Evolutionary conservation across 1,284 basidiomycete species (phyloP).

Genomic region (Ustilago nuda): DNA sequence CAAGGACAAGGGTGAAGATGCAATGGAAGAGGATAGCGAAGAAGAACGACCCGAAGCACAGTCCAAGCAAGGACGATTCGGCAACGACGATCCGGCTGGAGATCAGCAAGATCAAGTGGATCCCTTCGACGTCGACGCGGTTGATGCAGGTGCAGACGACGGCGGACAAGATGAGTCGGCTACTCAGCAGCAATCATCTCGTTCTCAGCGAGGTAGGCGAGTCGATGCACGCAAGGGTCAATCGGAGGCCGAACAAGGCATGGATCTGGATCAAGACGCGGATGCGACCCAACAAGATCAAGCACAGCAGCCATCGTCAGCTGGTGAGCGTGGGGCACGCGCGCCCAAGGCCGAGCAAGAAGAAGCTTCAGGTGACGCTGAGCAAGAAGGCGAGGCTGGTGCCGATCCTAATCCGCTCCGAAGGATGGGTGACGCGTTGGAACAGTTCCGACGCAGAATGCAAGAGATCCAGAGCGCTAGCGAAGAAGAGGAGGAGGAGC

Average conservation of each 20-base stretch:
- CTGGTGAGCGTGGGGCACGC: conserved; percentile 23
- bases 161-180: conserved; percentile 49
- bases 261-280: conserved; percentile 57
- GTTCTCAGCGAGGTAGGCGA: conserved; percentile 39
- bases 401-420: conserved; percentile 76
- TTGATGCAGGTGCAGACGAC: conserved; percentile 45
- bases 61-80: conserved; percentile 20
- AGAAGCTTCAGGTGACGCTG: conserved; percentile 28
- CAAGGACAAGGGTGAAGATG: conserved; percentile 47
- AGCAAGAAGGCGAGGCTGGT: conserved; percentile 52
- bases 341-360: conserved; percentile 28
- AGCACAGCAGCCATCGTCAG: conserved; percentile 46
- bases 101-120: conserved; percentile 27
- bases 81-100: conserved; percentile 13
- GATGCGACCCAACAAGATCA: conserved; percentile 68
- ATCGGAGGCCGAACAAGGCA: conserved; percentile 61
- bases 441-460: conserved; percentile 84
- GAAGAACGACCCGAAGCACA: conserved; percentile 31
- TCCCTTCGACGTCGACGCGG: conserved; percentile 42
- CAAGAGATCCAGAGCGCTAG: conserved; percentile 81
- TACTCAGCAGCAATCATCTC: conserved; percentile 49
- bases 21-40: conserved; percentile 48
- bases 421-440: conserved; percentile 85
- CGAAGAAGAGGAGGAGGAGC: conserved; percentile 69
- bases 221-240: conserved; percentile 42